Evolutionary conservation across 768 basidiomycete genomes (phyloP).

Genomic region (Suillus subaureus): DNA sequence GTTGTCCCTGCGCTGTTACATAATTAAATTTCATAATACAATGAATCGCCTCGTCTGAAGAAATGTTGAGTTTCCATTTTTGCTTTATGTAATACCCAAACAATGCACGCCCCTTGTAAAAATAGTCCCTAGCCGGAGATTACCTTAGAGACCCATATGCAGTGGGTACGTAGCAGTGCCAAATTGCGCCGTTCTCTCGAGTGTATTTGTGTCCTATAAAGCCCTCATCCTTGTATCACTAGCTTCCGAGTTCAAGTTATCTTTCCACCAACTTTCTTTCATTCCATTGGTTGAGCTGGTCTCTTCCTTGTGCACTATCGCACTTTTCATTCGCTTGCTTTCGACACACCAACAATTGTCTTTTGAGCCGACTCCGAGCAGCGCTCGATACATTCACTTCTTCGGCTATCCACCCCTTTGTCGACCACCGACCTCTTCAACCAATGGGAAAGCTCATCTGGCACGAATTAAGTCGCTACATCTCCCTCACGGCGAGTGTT

Average conservation of each 20-base stretch:
- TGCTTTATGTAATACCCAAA: not conserved
- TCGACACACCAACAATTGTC: constrained; percentile 24
- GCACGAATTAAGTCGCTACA: constrained; percentile 74
- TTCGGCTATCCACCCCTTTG: constrained; percentile 1
- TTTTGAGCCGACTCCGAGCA: constrained; percentile 19
- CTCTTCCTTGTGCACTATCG: constrained; percentile 32
- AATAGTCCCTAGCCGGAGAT: constrained; percentile 13
- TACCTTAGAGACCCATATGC: constrained; percentile 12
- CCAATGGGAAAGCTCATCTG: constrained; percentile 81
- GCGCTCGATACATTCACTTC: constrained; percentile 17
- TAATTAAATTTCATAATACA: not conserved
- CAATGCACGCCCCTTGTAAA: not conserved
- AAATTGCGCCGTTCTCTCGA: not conserved
- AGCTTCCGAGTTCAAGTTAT: constrained; percentile 3
- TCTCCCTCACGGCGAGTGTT: constrained; percentile 67
- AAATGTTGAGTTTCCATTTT: not conserved
- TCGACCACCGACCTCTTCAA: constrained; percentile 5
- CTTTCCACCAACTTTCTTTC: constrained; percentile 4
- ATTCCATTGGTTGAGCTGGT: constrained; percentile 32
- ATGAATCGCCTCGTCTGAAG: not conserved
- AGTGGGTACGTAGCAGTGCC: not conserved
- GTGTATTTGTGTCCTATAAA: constrained; percentile 11
- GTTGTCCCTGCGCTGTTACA: not conserved
- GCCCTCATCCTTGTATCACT: constrained; percentile 18
- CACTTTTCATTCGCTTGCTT: constrained; percentile 25